A percentile compares a stretch with the other conserved stretches of the same genome.
These are phyloP conservation scores for Verticillium klebahnii DNA, from an alignment of 2,329 filamentous ascomycete species.

Conservation along the genomic window DNA sequence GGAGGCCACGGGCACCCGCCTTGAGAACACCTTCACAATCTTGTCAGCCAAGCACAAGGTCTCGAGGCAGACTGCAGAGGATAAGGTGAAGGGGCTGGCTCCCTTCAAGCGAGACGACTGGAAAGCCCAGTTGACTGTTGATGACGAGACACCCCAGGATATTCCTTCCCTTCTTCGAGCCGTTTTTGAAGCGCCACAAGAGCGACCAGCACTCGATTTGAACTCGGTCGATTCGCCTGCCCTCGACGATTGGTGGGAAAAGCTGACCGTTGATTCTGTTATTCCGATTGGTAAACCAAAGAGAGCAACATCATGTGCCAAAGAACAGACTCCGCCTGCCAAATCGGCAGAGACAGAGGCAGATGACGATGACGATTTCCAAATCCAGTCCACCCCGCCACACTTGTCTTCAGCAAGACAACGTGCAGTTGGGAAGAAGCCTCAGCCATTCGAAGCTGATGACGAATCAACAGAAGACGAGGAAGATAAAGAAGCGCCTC, in stretches of 20 bases:
- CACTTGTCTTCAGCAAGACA: conserved; percentile 24
- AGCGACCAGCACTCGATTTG: conserved; percentile 23
- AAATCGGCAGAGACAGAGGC: conserved; percentile 11
- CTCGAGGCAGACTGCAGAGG: conserved; percentile 37
- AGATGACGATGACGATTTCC: conserved; percentile 43
- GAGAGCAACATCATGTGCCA: neutral
- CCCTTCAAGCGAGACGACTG: conserved; percentile 40
- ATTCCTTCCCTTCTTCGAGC: conserved; percentile 30
- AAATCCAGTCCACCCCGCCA: conserved; percentile 45
- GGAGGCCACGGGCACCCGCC: conserved; percentile 42
- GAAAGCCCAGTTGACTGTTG: conserved; percentile 21
- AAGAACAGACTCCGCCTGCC: conserved; percentile 9
- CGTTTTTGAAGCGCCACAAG: conserved; percentile 33
- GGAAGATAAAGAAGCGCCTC: conserved; percentile 12
- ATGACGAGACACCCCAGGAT: conserved; percentile 21
- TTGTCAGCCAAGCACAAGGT: conserved; percentile 41
- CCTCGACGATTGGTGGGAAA: conserved; percentile 46
- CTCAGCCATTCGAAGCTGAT: conserved; percentile 8
- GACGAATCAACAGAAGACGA: conserved; percentile 29
- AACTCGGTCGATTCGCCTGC: conserved; percentile 25
- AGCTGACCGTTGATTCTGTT: neutral
- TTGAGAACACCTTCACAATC: conserved; percentile 49
- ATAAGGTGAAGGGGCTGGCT: conserved; percentile 46
- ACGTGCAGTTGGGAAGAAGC: conserved; percentile 5
- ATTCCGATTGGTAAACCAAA: conserved; percentile 6